Conservation (phyloP, 306 rosid genomes). For the Rosa rugosa region DNA sequence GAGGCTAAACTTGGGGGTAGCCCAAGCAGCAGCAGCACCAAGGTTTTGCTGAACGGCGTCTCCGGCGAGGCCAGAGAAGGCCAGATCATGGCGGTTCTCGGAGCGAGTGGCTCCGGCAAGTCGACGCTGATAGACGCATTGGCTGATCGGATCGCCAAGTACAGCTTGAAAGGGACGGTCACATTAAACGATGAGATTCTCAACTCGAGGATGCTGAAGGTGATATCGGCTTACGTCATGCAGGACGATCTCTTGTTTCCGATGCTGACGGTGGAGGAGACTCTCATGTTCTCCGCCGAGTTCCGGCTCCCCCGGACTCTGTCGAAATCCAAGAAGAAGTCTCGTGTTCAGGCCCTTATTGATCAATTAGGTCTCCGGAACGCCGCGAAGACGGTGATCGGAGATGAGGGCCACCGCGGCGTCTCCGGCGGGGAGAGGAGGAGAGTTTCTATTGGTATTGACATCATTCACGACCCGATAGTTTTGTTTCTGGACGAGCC, state of each 20-base stretch:
- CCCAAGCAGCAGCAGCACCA: constrained; percentile 20
- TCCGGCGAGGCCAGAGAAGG: constrained; percentile 94
- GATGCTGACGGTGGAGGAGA: constrained; percentile 91
- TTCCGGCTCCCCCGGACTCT: constrained; percentile 82
- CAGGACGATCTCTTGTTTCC: constrained; percentile 96
- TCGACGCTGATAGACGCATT: constrained; percentile 89
- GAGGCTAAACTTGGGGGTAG: background rate
- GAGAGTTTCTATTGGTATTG: constrained; percentile 85
- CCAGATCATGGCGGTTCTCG: constrained; percentile 88
- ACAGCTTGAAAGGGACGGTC: constrained; percentile 62
- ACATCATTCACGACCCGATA: constrained; percentile 86
- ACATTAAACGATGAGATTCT: constrained; percentile 59
- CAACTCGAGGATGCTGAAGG: constrained; percentile 59
- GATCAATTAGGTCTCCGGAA: constrained; percentile 73
- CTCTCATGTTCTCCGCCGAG: constrained; percentile 90
- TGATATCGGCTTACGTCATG: constrained; percentile 91
- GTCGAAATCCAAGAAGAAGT: constrained; percentile 68
- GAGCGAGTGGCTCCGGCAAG: constrained; percentile 94
- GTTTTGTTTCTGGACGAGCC: constrained; percentile 88
- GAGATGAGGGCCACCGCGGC: constrained; percentile 88
- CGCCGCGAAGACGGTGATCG: constrained; percentile 73
- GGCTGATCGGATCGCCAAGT: constrained; percentile 73
- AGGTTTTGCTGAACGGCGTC: constrained; percentile 57
- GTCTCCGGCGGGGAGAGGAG: constrained; percentile 92
- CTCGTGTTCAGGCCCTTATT: constrained; percentile 73